A percentile compares a stretch with the other conserved stretches of the same genome.
These are phyloP conservation scores for Jimgerdemannia flammicorona DNA, from an alignment of 192 early-diverging fungal species.

Conservation along the genomic window DNA sequence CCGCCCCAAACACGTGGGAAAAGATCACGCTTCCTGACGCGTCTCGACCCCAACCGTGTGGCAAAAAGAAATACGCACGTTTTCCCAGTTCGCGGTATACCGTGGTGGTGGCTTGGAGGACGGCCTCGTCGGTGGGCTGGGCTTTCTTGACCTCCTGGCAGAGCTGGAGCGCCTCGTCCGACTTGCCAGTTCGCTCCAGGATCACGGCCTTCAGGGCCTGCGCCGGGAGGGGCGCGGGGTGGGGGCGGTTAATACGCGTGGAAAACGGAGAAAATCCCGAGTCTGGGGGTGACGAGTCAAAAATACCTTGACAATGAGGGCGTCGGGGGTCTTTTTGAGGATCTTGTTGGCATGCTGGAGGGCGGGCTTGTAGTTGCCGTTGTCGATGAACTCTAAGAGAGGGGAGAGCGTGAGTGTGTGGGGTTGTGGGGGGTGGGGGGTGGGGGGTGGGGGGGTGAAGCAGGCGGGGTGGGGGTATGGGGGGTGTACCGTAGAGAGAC, in stretches of 20 bases:
- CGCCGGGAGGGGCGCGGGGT: neutral
- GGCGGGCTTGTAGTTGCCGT: slow-evolving; percentile 61
- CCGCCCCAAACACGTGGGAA: too few relatives aligned
- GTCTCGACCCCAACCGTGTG: neutral
- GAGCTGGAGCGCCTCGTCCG: slow-evolving; percentile 59
- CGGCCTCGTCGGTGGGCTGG: slow-evolving; percentile 55
- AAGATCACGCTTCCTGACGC: too few relatives aligned
- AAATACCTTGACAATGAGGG: slow-evolving; percentile 58
- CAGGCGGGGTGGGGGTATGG: neutral
- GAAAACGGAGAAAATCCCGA: slow-evolving; percentile 1
- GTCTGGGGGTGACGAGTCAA: neutral
- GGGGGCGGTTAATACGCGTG: too few relatives aligned
- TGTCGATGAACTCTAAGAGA: slow-evolving; percentile 57
- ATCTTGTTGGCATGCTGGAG: slow-evolving; percentile 58
- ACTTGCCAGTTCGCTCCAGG: slow-evolving; percentile 57
- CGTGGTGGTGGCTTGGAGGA: slow-evolving; percentile 59
- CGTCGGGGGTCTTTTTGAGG: slow-evolving; percentile 67
- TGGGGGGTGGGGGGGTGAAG: too few relatives aligned
- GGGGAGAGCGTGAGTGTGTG: too few relatives aligned
- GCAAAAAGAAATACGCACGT: slow-evolving; percentile 27
- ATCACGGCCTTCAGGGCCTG: slow-evolving; percentile 75
- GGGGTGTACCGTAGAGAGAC: slow-evolving; percentile 55
- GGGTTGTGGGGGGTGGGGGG: too few relatives aligned
- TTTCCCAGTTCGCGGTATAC: slow-evolving; percentile 48
- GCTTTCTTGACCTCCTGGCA: slow-evolving; percentile 58